Conservation (phyloP, 2,329 filamentous ascomycete species). For the Neofusicoccum parvum region DNA sequence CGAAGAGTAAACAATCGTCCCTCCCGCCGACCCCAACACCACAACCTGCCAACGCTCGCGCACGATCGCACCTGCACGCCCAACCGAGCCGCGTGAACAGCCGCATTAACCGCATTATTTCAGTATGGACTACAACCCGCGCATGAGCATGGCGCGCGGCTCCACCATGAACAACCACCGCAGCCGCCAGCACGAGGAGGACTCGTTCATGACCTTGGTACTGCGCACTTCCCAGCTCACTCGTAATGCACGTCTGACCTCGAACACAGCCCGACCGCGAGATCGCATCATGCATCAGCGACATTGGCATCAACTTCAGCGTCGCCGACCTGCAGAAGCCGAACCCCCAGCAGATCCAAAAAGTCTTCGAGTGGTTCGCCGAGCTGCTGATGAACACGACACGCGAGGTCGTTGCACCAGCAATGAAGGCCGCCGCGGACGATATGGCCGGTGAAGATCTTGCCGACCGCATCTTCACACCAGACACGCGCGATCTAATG, state of each 20-base stretch:
- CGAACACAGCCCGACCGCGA: constrained; percentile 65
- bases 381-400: constrained; percentile 93
- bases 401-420: constrained; percentile 88
- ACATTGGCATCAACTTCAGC: constrained; percentile 90
- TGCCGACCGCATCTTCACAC: constrained; percentile 73
- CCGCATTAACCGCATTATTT: constrained; percentile 21
- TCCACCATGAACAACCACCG: constrained; percentile 43
- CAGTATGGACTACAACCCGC: constrained; percentile 51
- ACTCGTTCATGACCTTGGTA: constrained; percentile 56
- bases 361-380: constrained; percentile 97
- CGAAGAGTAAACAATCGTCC: constrained; percentile 15
- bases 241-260: background rate
- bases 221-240: constrained; percentile 20
- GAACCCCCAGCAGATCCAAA: constrained; percentile 90
- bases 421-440: constrained; percentile 89
- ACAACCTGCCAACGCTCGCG: constrained; percentile 9
- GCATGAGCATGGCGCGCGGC: constrained; percentile 53
- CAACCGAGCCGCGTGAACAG: background rate
- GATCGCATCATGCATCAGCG: constrained; percentile 95
- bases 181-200: constrained; percentile 46
- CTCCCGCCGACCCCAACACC: background rate
- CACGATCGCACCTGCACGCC: constrained; percentile 3
- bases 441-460: constrained; percentile 78
- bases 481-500: constrained; percentile 91
- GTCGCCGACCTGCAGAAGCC: constrained; percentile 89